A percentile compares a stretch with the other conserved stretches of the same genome.
phyloP scores from a whole-genome alignment of 2,329 filamentous ascomycete species.

The Niveomyces coronatus region DNA sequence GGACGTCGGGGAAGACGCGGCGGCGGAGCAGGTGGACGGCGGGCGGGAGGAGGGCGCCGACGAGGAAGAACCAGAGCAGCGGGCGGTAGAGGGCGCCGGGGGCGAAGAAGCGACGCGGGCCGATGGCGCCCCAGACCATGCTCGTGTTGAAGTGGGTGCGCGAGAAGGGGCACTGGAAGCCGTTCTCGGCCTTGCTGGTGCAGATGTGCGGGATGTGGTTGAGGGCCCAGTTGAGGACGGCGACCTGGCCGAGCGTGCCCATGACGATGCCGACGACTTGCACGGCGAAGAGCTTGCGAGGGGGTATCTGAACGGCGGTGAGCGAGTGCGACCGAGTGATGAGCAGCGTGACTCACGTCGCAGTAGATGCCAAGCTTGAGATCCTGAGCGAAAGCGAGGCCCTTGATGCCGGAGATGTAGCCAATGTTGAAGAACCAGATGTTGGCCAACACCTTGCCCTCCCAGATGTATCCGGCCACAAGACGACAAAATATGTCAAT shows the following conservation, averaged over 20 bases:
- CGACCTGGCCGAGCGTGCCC: slow-evolving; percentile 34
- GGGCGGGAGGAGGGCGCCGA: slow-evolving; percentile 38
- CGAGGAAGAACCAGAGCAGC: slow-evolving; percentile 43
- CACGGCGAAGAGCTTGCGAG: slow-evolving; percentile 31
- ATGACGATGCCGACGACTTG: slow-evolving; percentile 34
- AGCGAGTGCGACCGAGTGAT: neutral
- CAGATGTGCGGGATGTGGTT: slow-evolving; percentile 41
- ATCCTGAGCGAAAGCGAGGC: slow-evolving; percentile 31
- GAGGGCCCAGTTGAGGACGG: slow-evolving; percentile 25
- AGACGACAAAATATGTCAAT: slow-evolving; percentile 35
- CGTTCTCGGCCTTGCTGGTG: slow-evolving; percentile 29
- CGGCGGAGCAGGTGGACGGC: slow-evolving; percentile 29
- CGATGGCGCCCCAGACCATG: slow-evolving; percentile 47
- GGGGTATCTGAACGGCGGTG: slow-evolving; percentile 25
- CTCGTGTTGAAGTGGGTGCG: slow-evolving; percentile 40
- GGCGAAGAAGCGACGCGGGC: slow-evolving; percentile 44
- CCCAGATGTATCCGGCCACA: slow-evolving; percentile 33
- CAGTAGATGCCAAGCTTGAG: slow-evolving; percentile 35
- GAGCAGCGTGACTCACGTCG: slow-evolving; percentile 14
- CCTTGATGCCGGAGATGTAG: slow-evolving; percentile 32
- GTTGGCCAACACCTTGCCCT: slow-evolving; percentile 30
- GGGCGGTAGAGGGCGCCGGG: slow-evolving; percentile 36
- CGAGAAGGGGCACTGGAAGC: slow-evolving; percentile 32
- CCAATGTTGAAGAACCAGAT: slow-evolving; percentile 28
- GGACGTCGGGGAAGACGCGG: slow-evolving; percentile 15